Conservation (phyloP, 2,329 filamentous ascomycete genomes). For the Aspergillus brunneoviolaceus region DNA sequence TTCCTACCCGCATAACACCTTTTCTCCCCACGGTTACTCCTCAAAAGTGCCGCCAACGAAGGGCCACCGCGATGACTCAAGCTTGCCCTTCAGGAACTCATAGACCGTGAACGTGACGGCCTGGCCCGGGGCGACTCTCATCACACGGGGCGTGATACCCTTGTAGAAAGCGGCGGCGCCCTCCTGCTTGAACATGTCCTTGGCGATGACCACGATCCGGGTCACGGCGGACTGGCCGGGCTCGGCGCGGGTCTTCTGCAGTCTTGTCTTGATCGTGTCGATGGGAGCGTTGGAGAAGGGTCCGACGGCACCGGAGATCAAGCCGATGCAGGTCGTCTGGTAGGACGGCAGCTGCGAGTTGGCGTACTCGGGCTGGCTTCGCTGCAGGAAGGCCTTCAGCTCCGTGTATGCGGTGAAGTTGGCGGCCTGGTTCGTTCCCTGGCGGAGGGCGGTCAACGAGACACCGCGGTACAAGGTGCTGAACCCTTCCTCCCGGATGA, state of each 20-base stretch:
- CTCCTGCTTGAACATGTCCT: constrained; percentile 90
- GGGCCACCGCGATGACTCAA: constrained; percentile 65
- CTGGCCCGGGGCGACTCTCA: constrained; percentile 95
- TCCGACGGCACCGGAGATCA: constrained; percentile 91
- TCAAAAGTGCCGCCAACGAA: constrained; percentile 64
- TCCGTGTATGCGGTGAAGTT: constrained; percentile 99
- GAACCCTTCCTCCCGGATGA: constrained; percentile 85
- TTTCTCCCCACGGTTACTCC: constrained; percentile 47
- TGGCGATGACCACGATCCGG: constrained; percentile 75
- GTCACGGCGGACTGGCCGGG: constrained; percentile 76
- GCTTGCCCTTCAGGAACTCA: constrained; percentile 70
- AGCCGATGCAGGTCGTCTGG: constrained; percentile 86
- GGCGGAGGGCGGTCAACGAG: constrained; percentile 84
- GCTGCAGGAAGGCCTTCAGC: constrained; percentile 76
- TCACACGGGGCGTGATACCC: constrained; percentile 95
- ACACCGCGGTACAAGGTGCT: constrained; percentile 91
- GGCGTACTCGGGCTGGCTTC: constrained; percentile 68
- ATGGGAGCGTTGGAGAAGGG: constrained; percentile 96
- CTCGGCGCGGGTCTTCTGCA: constrained; percentile 85
- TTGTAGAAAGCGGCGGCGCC: constrained; percentile 96
- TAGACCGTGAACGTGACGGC: constrained; percentile 75
- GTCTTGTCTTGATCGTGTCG: constrained; percentile 95
- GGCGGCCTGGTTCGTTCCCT: constrained; percentile 95
- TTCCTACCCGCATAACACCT: neutral
- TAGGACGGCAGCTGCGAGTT: constrained; percentile 71